Evolutionary conservation across 2,329 filamentous ascomycete genomes (phyloP).

Genomic region (Fusarium brachygibbosum): DNA sequence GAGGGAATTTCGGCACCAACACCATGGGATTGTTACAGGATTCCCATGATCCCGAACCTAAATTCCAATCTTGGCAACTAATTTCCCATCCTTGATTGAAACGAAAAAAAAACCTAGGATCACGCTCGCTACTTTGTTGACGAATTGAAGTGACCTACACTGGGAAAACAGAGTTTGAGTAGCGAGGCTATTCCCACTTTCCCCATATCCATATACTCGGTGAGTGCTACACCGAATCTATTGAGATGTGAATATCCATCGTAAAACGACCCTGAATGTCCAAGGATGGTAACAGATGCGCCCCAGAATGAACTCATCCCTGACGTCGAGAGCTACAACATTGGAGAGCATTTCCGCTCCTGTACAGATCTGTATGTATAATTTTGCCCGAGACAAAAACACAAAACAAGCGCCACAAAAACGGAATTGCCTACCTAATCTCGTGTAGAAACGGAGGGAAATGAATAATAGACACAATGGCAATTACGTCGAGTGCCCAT

Average conservation of each 20-base stretch:
- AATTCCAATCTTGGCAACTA: conserved; percentile 24
- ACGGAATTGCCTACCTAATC: conserved; percentile 21
- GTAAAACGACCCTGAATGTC: conserved; percentile 10
- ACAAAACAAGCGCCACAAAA: conserved; percentile 28
- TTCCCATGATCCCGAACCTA: conserved; percentile 35
- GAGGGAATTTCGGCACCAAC: conserved; percentile 17
- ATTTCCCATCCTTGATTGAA: conserved; percentile 32
- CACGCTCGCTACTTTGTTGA: not conserved
- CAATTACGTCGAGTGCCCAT: conserved; percentile 35
- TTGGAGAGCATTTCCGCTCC: not conserved
- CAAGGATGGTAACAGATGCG: conserved; percentile 4
- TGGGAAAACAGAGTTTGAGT: conserved; percentile 1
- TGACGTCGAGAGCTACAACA: conserved; percentile 28
- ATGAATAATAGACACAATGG: not conserved
- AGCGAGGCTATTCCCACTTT: conserved; percentile 27
- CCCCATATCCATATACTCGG: not conserved
- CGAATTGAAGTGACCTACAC: conserved; percentile 3
- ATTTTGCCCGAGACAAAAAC: not conserved
- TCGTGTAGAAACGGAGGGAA: conserved; percentile 34
- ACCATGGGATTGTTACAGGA: conserved; percentile 38
- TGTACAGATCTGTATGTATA: not conserved
- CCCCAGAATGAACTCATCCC: conserved; percentile 26
- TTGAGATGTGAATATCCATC: conserved; percentile 7
- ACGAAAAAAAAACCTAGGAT: not conserved
- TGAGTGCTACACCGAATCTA: conserved; percentile 6